phyloP scores from a whole-genome alignment of 139 green algal species.

The Chlorella vulgaris region DNA sequence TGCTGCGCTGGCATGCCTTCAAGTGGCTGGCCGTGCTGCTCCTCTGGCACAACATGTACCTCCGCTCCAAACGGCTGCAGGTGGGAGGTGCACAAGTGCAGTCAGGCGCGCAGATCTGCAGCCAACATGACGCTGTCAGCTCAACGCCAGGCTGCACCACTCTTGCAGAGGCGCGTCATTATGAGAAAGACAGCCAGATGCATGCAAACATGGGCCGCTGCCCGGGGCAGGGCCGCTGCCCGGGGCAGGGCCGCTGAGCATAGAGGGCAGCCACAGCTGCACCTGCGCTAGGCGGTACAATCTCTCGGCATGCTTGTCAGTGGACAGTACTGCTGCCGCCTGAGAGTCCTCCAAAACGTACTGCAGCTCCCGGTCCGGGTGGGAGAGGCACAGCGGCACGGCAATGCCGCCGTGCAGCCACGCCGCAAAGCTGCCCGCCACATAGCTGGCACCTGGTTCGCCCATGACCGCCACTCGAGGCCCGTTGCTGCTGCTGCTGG shows the following conservation, averaged over 20 bases:
- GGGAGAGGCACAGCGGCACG: slow-evolving; percentile 84
- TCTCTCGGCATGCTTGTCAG: slow-evolving; percentile 23
- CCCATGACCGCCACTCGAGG: slow-evolving; percentile 61
- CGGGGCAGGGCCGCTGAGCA: too few species aligned
- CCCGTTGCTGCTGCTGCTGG: neutral
- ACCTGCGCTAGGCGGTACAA: slow-evolving; percentile 35
- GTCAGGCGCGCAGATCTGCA: too few species aligned
- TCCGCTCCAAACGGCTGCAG: slow-evolving; percentile 24
- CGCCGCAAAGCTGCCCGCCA: slow-evolving; percentile 75
- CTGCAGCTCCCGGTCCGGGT: slow-evolving; percentile 77
- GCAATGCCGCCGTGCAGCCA: slow-evolving; percentile 82
- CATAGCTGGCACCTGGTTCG: slow-evolving; percentile 55
- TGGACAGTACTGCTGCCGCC: slow-evolving; percentile 55
- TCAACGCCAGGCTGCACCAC: too few species aligned
- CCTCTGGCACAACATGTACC: slow-evolving; percentile 36
- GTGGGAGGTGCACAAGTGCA: too few species aligned
- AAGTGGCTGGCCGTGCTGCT: slow-evolving; percentile 24
- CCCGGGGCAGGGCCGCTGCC: too few species aligned
- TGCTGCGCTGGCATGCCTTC: too few species aligned
- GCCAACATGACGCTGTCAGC: too few species aligned
- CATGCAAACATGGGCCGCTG: too few species aligned
- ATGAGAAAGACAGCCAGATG: too few species aligned
- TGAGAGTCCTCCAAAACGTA: slow-evolving; percentile 85
- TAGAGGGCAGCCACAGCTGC: too few species aligned
- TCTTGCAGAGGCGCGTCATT: too few species aligned